Evolutionary conservation across 768 basidiomycete genomes (phyloP), one percentile per base, ranked within the genome.

Genomic region (Agaricus blazei): DNA sequence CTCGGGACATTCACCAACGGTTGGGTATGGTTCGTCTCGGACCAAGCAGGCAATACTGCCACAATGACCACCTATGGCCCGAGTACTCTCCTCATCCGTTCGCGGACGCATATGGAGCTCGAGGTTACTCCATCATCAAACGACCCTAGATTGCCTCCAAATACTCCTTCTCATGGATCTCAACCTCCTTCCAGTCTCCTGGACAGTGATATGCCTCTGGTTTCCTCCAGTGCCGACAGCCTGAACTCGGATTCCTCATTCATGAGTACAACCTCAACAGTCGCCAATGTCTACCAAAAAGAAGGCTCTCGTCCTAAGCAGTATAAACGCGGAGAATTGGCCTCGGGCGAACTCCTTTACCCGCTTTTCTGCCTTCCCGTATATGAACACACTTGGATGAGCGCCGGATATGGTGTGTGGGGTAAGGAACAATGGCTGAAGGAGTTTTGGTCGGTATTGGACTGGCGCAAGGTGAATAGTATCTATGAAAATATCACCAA

Each of bases 1-100:
- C 72, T 80, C 49, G 93, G 90, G 58, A 84, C 93, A 78, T 84
- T 84, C 63, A 83, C 83, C 54, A 82, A 81, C 29, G 92, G 92
- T 51, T 94, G 82, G 75, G 75, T 93, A 54, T 96, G 93, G 95
- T 81, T 96, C 67, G 92, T 95, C 57, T 80, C 80, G 3, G 88
- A 92, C 72, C 63, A 70, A 19, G 64, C 67, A 4, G 83, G 83
- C 14, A 77, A 79, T 60, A 75, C 74, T 34, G 93, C 83, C 26
- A 78, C 95, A 58, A 68, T 93, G 48, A 89, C 92, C 14, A 96
- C 95, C 0, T 90, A 93, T 64, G 94, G 91, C 4, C 79, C 91
- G 0, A 93, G 92, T 15, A 96, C 96, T 1, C 75, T 97, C 23
- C 84, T 98, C 62, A 78, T 95, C 58, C 76, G 84, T 24, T 84